Conservation (phyloP, 768 basidiomycete genomes). For the Botryobasidium botryosum region DNA sequence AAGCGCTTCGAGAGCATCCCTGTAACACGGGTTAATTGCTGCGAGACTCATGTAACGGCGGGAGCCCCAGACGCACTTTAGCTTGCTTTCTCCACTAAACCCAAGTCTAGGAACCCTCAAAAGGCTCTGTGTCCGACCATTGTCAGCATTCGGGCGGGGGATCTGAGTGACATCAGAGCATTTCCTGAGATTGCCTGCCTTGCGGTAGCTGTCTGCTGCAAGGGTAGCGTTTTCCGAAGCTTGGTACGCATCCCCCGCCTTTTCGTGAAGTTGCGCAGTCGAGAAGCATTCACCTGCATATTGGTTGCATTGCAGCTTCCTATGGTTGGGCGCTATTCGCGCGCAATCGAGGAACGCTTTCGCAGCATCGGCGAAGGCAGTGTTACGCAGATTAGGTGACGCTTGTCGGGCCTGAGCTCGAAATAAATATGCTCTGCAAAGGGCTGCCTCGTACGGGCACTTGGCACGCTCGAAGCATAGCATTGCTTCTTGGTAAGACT, state of each 20-base stretch:
- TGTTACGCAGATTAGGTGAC: background rate
- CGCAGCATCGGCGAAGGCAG: too few relatives aligned
- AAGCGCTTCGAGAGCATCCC: too few relatives aligned
- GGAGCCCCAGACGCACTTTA: too few relatives aligned
- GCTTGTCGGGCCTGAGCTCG: slow-evolving; percentile 1
- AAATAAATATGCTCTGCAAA: background rate
- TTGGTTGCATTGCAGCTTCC: background rate
- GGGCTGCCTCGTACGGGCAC: background rate
- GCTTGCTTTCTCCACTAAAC: too few relatives aligned
- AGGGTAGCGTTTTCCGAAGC: slow-evolving; percentile 5
- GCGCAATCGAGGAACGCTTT: background rate
- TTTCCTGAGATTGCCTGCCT: slow-evolving; percentile 5
- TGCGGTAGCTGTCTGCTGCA: slow-evolving; percentile 4
- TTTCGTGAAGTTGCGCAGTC: slow-evolving; percentile 1
- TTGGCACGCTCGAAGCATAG: slow-evolving; percentile 9
- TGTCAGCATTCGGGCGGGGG: too few relatives aligned
- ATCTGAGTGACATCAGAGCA: slow-evolving; percentile 3
- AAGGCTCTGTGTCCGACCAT: too few relatives aligned
- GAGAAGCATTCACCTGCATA: background rate
- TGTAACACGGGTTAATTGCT: too few relatives aligned
- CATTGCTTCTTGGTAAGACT: background rate
- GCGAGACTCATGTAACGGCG: too few relatives aligned
- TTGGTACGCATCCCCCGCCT: background rate
- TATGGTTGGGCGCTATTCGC: background rate
- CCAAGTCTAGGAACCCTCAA: too few relatives aligned